A percentile compares a stretch with the other conserved stretches of the same genome.
These are phyloP conservation scores for Brasilioporus rufonigricans DNA, from an alignment of 768 basidiomycete genomes.

Conservation along the genomic window DNA sequence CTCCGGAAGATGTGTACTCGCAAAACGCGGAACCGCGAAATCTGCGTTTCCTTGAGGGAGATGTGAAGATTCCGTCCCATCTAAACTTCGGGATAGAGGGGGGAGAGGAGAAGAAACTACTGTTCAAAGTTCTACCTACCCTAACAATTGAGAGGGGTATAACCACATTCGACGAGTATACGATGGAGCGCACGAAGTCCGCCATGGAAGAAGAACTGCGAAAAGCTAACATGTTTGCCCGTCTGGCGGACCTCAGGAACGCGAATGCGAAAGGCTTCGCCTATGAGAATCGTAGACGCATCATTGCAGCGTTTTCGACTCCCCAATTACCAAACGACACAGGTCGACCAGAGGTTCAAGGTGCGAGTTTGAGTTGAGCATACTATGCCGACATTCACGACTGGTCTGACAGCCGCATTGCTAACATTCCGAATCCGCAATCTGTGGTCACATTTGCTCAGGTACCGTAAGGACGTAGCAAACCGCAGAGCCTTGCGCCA, in stretches of 20 bases:
- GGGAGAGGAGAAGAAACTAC: constrained; percentile 48
- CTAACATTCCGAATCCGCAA: constrained; percentile 84
- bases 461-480: constrained; percentile 69
- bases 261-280: constrained; percentile 85
- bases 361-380: constrained; percentile 36
- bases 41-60: constrained; percentile 33
- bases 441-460: constrained; percentile 69
- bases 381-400: neutral
- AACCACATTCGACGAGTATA: constrained; percentile 16
- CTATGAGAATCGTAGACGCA: constrained; percentile 80
- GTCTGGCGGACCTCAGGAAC: constrained; percentile 80
- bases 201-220: constrained; percentile 35
- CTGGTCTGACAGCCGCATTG: constrained; percentile 62
- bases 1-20: constrained; percentile 45
- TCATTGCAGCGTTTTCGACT: constrained; percentile 76
- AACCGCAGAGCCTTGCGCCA: constrained; percentile 74
- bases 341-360: constrained; percentile 88
- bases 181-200: constrained; percentile 21
- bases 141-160: constrained; percentile 40
- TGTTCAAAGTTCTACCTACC: constrained; percentile 68
- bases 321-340: constrained; percentile 67
- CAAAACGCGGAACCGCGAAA: constrained; percentile 22
- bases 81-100: constrained; percentile 64
- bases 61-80: constrained; percentile 48
- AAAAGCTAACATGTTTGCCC: constrained; percentile 59